Percentiles rank a stretch among this genome's conserved stretches.
Evolutionary conservation across 2,329 filamentous ascomycete genomes (phyloP).

Genomic region (Calonectria fujianensis): DNA sequence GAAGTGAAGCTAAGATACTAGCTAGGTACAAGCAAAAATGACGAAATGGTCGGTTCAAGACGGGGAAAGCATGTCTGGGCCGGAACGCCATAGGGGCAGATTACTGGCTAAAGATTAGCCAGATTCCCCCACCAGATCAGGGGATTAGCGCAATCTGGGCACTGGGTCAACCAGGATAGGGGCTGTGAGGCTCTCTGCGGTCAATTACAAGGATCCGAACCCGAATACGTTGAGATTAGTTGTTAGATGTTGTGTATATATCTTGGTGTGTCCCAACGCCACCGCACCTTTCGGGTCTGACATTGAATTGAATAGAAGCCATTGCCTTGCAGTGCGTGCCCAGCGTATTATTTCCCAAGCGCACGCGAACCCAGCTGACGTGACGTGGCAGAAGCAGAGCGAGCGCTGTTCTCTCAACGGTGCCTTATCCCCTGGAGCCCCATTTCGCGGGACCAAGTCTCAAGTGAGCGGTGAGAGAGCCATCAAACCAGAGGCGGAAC

Average conservation of each 20-base stretch:
- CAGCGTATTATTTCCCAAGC: background rate
- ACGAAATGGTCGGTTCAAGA: conserved; percentile 1
- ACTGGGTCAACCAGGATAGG: conserved; percentile 33
- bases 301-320: background rate
- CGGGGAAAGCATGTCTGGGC: background rate
- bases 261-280: conserved; percentile 18
- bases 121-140: conserved; percentile 28
- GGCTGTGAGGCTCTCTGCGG: conserved; percentile 32
- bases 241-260: background rate
- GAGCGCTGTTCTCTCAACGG: conserved; percentile 14
- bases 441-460: conserved; percentile 14
- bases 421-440: conserved; percentile 9
- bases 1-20: background rate
- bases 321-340: background rate
- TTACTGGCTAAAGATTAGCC: conserved; percentile 27
- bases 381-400: conserved; percentile 7
- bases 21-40: background rate
- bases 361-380: background rate
- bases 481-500: background rate
- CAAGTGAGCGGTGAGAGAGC: conserved; percentile 39
- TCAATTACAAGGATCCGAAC: conserved; percentile 13
- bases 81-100: background rate
- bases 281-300: background rate
- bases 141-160: conserved; percentile 37
- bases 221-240: conserved; percentile 30